These are phyloP conservation scores for Trypanosoma lewisi DNA, from an alignment of 208 protist species.

Conservation along the genomic window DNA sequence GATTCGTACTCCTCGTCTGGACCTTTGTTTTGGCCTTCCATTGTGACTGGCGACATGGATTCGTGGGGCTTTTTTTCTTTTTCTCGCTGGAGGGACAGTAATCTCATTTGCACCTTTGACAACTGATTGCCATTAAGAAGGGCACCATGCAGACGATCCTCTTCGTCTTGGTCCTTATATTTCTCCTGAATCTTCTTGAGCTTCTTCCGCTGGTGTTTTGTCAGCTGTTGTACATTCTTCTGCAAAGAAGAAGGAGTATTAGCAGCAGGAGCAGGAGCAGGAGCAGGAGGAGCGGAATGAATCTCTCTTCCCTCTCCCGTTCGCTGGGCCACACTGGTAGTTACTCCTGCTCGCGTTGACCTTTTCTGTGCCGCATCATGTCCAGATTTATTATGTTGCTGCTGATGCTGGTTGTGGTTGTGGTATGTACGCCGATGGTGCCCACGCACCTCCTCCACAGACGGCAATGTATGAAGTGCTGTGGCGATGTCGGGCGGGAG, in stretches of 20 bases:
- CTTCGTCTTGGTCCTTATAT: slow-evolving; percentile 83
- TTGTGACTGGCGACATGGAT: slow-evolving; percentile 17
- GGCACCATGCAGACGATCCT: slow-evolving; percentile 51
- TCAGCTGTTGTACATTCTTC: slow-evolving; percentile 27
- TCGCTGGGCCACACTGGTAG: not conserved
- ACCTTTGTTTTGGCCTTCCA: slow-evolving; percentile 25
- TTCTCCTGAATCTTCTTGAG: slow-evolving; percentile 74
- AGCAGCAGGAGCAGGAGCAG: not conserved
- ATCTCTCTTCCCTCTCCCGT: not conserved
- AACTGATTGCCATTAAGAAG: slow-evolving; percentile 69
- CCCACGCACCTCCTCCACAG: slow-evolving; percentile 20
- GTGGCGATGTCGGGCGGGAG: slow-evolving; percentile 24
- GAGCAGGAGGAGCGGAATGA: too few species aligned
- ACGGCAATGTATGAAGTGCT: slow-evolving; percentile 22
- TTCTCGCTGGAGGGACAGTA: slow-evolving; percentile 25
- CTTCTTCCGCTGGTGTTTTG: slow-evolving; percentile 64
- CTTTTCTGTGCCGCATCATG: not conserved
- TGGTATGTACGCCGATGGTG: slow-evolving; percentile 3
- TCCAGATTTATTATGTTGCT: not conserved
- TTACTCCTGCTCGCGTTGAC: slow-evolving; percentile 1
- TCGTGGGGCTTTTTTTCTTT: slow-evolving; percentile 14
- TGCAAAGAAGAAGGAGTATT: not conserved
- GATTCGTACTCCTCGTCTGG: not conserved
- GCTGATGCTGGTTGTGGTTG: not conserved
- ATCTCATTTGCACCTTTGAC: slow-evolving; percentile 40